Base-by-base conservation (phyloP, 2,329 filamentous ascomycete genomes). In the Pseudopithomyces maydicus region DNA sequence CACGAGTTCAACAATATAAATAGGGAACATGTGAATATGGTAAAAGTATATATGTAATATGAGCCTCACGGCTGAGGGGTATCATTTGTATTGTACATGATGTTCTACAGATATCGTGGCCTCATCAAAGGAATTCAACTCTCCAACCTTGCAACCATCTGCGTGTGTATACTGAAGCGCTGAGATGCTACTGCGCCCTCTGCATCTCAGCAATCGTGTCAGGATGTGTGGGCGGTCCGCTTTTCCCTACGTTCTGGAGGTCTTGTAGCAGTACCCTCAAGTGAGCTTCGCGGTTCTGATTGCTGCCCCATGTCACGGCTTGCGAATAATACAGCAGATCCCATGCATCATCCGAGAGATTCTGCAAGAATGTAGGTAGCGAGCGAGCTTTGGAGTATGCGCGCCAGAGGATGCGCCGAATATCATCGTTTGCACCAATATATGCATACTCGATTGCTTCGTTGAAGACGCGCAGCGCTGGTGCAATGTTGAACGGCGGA, bases 321-420 rank as follows among this genome's bases (percentile, higher is more conserved):
- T 77, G 74, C 1, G 67, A 73, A 41, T 76, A 76, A 51, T 73
- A 77, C 42, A 77, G 33, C 7, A 77, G 68, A 43, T 77, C 74
- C 74, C 74, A 77, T 3, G 72, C 71, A 33, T 75, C 71, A 19
- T 73, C 68, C 14, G 67, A 66, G 7, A 77, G 49, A 15, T 59
- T 71, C n/a, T 67, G 59, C 8, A 77, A 48, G 12, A 77, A 68
- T 1, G 68, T 74, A 1, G 74, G 74, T 12, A 74, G 57, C 2
- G 58, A 49, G 3, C 73, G 68, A 3, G 72, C 74, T 43, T 69
- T 71, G 38, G 62, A 61, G 51, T 77, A 77, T 1, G 68, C 54
- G 43, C 73, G 69, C 74, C 74, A 77, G 6, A 77, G 57, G 5
- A 74, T 68, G n/a, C 73, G 64, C 0, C 69, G 63, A 1, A 73